Evolutionary conservation across 768 basidiomycete genomes (phyloP), one percentile per base, ranked within the genome.

Genomic region (Tulasnella sp.): DNA sequence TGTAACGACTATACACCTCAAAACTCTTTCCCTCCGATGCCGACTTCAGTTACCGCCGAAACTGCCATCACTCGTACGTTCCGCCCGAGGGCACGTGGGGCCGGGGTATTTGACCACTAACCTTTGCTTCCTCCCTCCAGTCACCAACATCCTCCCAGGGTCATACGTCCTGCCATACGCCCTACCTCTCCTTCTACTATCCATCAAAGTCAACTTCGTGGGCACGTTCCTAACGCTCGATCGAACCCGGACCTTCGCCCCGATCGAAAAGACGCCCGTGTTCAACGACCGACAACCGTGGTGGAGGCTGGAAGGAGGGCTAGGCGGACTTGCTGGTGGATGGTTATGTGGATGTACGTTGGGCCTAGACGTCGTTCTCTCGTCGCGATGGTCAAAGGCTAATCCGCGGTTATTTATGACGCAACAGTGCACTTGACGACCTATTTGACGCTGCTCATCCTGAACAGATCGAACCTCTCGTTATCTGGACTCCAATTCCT

Each of bases 191-290:
- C 85, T 92, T 42, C 82, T 89, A 4, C 78, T 89, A 6, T 91
- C 91, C 13, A 73, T 90, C 55, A 79, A 89, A 32, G 84, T 91
- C 48, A 88, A 88, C 9, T 90, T 91, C 81, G 85, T 90, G n/a
- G 91, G 91, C n/a, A 87, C 90, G 3, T 92, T 93, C 83, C 85
- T 92, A 29, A 91, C 88, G 23, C 87, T 93, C 72, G 91, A 92
- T 82, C 89, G 92, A 55, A 89, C 91, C 29, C 87, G 90, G 51
- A 87, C 88, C 9, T 91, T 93, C 81, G 84, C 88, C 0, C 86
- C 75, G 84, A 86, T 77, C 44, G 74, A 67, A 39, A 35, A 40
- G 35, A 40, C 77, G 20, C 26, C 69, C 15, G 75, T 51, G 6
- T 74, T 76, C 69, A 79, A 75, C 72, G 83, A 82, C 32, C 83